phyloP scores from a whole-genome alignment of 2,329 filamentous ascomycete genomes.

The Cercospora brassicicola region DNA sequence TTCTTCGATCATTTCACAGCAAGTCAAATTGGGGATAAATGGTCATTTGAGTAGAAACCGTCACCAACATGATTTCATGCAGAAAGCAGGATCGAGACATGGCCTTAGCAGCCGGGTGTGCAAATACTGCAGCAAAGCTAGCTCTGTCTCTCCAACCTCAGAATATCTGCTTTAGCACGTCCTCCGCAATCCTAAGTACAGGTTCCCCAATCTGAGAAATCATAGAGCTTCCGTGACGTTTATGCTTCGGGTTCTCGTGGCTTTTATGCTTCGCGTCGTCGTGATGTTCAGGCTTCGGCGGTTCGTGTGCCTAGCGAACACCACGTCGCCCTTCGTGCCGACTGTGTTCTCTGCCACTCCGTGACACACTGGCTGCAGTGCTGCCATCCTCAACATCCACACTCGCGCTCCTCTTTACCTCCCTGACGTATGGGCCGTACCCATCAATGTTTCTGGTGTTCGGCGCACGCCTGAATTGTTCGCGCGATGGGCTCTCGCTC shows the following conservation, averaged over 20 bases:
- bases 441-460: slow-evolving; percentile 14
- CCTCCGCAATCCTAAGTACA: slow-evolving; percentile 19
- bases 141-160: background rate
- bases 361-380: slow-evolving; percentile 8
- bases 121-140: background rate
- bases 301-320: slow-evolving; percentile 19
- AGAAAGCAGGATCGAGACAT: background rate
- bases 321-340: slow-evolving; percentile 15
- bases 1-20: background rate
- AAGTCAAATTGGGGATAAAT: background rate
- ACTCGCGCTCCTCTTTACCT: slow-evolving; percentile 20
- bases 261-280: slow-evolving; percentile 1
- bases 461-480: slow-evolving; percentile 14
- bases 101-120: background rate
- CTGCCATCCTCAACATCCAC: slow-evolving; percentile 25
- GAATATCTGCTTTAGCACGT: slow-evolving; percentile 19
- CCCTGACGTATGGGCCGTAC: slow-evolving; percentile 28
- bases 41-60: background rate
- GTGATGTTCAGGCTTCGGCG: slow-evolving; percentile 3
- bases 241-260: slow-evolving; percentile 4
- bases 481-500: slow-evolving; percentile 37
- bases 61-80: background rate
- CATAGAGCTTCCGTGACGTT: slow-evolving; percentile 9
- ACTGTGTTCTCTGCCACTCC: slow-evolving; percentile 2
- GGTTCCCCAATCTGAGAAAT: slow-evolving; percentile 18